Evolutionary conservation across 2,329 filamentous ascomycete genomes (phyloP).

Genomic region (Diaporthe caulivora): DNA sequence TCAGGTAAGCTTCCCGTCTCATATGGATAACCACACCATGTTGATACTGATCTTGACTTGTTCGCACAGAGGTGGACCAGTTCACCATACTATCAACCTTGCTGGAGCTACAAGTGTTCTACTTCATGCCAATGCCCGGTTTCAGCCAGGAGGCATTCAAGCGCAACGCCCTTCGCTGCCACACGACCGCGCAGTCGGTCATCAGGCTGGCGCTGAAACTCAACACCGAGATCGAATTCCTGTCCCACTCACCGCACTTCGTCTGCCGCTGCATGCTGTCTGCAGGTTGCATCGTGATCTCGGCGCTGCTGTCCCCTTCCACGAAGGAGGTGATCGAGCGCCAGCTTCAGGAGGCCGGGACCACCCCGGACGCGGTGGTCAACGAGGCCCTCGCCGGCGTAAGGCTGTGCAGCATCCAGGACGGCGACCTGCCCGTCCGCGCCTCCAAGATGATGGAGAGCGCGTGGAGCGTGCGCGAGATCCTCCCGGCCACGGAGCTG

Average conservation of each 20-base stretch:
- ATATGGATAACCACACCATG: too few relatives aligned
- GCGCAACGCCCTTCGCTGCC: conserved; percentile 60
- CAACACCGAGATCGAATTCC: conserved; percentile 54
- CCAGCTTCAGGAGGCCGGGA: conserved; percentile 42
- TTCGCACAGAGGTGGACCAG: conserved; percentile 57
- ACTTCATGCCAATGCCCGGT: conserved; percentile 60
- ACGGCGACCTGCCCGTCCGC: conserved; percentile 62
- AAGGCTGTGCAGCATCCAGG: conserved; percentile 58
- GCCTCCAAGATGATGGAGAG: conserved; percentile 61
- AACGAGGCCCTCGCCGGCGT: conserved; percentile 51
- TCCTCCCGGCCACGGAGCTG: conserved; percentile 54
- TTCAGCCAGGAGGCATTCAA: conserved; percentile 54
- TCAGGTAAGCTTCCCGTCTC: conserved; percentile 53
- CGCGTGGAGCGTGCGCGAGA: conserved; percentile 58
- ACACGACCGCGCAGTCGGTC: conserved; percentile 61
- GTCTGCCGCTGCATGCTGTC: conserved; percentile 61
- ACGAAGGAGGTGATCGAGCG: conserved; percentile 51
- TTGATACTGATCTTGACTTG: not conserved
- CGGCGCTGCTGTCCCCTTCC: conserved; percentile 59
- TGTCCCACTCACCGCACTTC: conserved; percentile 63
- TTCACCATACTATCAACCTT: conserved; percentile 63
- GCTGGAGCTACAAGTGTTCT: conserved; percentile 67
- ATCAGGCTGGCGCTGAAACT: conserved; percentile 58
- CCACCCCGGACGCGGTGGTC: conserved; percentile 35
- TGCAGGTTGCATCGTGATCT: conserved; percentile 60